Evolutionary conservation across 257 asterid genomes (phyloP), one percentile per base, ranked within the genome.

Genomic region (Ehretia macrophylla): DNA sequence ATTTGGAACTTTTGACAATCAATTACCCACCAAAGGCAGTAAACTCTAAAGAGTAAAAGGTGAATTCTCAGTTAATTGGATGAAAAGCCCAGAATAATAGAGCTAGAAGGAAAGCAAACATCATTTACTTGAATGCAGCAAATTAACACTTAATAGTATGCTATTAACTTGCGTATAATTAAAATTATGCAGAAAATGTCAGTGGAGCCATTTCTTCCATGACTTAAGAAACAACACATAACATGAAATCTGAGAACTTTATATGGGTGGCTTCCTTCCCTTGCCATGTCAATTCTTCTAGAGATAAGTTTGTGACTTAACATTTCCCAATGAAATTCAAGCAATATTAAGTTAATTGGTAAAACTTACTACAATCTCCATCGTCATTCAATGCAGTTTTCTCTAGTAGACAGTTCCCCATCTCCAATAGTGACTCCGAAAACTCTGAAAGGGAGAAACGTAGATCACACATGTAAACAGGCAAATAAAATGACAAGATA

Each of bases 341-440:
- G 35, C 35, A 27, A 27, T 27, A 10, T 40, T 20, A 55, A 48
- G 46, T 32, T 2, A 50, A 59, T 46, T 72, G 45, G 4, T 49
- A 5, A 14, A n/a, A 65, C 83, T 72, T 67, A 88, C 99, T 83
- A 72, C 83, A 79, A 74, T 88, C 91, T 72, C 87, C 91, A 56
- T 75, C 82, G 50, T 72, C 81, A 59, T 75, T 84, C 65, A 81
- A 53, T 53, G 86, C 73, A 69, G 90, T 88, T 75, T 86, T 86
- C 83, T 88, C 97, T 78, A 86, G 60, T 48, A 92, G 83, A 69
- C 91, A 88, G 68, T 74, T 83, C 51, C 97, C 99, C 97, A 92
- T 88, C 79, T 92, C 99, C 72, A 81, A 65, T 80, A 88, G 70
- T 58, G 99, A 88, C 84, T 88, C 99, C 0, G 97, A 88, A 72